Base-by-base conservation (phyloP, 2,329 filamentous ascomycete species). In the Monilinia aucupariae region DNA sequence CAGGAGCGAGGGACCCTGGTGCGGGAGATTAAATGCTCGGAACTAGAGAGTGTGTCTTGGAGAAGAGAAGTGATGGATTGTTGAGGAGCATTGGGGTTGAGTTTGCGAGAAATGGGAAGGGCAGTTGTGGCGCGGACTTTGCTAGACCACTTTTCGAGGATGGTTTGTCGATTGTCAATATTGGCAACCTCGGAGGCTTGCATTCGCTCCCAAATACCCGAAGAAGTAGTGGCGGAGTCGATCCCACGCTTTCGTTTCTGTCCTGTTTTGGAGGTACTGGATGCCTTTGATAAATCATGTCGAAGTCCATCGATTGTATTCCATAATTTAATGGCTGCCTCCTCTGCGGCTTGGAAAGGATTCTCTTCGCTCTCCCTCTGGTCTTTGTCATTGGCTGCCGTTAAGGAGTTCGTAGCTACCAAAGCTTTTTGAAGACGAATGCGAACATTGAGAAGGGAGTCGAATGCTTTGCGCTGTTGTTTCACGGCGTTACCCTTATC, bases 361-460 rank as follows among this genome's bases (percentile, higher is more conserved):
- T 82, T 63, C 39, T 68, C 68, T 37, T 74, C 69, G 45, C 67
- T 71, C 3, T 75, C 73, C 2, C 80, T 75, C 17, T 72, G 74
- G 4, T 78, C 73, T 4, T 78, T 77, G 2, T 78, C 73, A 13
- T 78, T 75, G 1, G 81, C 68, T 0, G 78, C 73, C 20, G 81
- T 75, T 48, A 96, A 80, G 0, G 91, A 88, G 75, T 97, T 97
- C 32, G 88, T 84, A 0, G 90, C 87, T 20, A 94, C 83, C 17
- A 99, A 78, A 1, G 90, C 91, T 75, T 97, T 97, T 75, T 99
- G 96, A 22, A 99, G 78, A 65, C 93, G 90, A 72, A 99, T 97
- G 25, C 94, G 87, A 17, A 92, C 84, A 76, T 96, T 96, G 39
- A 99, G 82, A 0, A 97, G 83, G 0, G 90, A 85, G 69, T 97